Conservation (phyloP, 768 basidiomycete species). For the Podaxis sp. region DNA sequence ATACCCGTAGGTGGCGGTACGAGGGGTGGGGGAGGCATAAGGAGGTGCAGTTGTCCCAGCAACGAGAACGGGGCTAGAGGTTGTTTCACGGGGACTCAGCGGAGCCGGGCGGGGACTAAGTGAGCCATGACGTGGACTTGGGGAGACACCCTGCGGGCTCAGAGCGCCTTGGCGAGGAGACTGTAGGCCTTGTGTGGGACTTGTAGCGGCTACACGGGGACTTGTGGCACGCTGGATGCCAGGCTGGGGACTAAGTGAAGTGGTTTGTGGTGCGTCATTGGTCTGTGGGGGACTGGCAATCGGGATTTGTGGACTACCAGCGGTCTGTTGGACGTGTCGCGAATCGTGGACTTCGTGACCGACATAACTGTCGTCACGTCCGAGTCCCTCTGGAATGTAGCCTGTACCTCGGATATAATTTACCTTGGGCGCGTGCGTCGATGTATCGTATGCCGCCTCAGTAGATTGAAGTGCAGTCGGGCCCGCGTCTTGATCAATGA, state of each 20-base stretch:
- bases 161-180: neutral
- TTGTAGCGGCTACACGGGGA: neutral
- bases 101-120: neutral
- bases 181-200: neutral
- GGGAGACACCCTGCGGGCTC: neutral
- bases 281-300: neutral
- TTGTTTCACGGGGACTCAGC: neutral
- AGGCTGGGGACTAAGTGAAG: neutral
- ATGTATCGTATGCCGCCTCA: neutral
- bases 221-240: neutral
- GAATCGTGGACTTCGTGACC: neutral
- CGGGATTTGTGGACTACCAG: neutral
- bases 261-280: neutral
- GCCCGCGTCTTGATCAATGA: slow-evolving; percentile 8
- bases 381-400: neutral
- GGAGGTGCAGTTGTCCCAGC: neutral
- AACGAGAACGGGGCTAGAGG: neutral
- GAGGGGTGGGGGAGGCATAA: neutral
- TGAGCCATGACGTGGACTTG: neutral
- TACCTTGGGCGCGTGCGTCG: neutral
- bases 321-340: neutral
- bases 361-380: neutral
- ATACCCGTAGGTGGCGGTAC: neutral
- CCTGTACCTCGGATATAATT: neutral
- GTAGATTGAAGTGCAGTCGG: neutral